Evolutionary conservation across 148 eudicot genomes (phyloP).

Genomic region (Fagopyrum esculentum): DNA sequence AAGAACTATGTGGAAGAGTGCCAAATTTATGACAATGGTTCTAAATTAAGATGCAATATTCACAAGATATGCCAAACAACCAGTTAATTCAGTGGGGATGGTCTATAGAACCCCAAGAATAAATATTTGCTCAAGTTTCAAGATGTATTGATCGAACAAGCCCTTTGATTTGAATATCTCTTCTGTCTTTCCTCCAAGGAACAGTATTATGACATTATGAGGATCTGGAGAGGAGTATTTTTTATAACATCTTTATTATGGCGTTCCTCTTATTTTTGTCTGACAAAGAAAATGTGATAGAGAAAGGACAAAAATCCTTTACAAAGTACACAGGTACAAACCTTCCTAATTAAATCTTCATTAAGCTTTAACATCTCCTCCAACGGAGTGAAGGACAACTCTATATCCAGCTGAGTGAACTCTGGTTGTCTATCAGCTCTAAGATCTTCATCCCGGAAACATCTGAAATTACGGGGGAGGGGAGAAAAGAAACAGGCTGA

Average conservation of each 20-base stretch:
- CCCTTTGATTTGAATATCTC: not conserved
- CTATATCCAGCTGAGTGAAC: conserved; percentile 94
- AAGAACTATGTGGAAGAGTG: not conserved
- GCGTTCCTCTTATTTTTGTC: not conserved
- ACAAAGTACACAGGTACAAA: conserved; percentile 14
- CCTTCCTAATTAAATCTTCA: conserved; percentile 97
- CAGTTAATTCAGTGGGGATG: not conserved
- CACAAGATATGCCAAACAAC: not conserved
- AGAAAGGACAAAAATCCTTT: not conserved
- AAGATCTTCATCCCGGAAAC: conserved; percentile 96
- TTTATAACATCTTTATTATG: not conserved
- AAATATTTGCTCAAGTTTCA: not conserved
- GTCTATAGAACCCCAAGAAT: not conserved
- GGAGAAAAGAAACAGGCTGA: not conserved
- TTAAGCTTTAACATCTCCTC: conserved; percentile 90
- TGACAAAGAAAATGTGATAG: not conserved
- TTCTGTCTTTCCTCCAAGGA: not conserved
- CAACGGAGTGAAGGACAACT: conserved; percentile 87
- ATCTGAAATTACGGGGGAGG: conserved; percentile 35
- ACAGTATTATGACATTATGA: not conserved
- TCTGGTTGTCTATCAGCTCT: conserved; percentile 99
- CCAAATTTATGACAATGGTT: not conserved
- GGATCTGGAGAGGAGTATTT: not conserved
- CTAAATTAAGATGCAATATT: not conserved
- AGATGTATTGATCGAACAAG: not conserved